phyloP scores from a whole-genome alignment of 2,329 filamentous ascomycete genomes.

The Botrytis aclada region DNA sequence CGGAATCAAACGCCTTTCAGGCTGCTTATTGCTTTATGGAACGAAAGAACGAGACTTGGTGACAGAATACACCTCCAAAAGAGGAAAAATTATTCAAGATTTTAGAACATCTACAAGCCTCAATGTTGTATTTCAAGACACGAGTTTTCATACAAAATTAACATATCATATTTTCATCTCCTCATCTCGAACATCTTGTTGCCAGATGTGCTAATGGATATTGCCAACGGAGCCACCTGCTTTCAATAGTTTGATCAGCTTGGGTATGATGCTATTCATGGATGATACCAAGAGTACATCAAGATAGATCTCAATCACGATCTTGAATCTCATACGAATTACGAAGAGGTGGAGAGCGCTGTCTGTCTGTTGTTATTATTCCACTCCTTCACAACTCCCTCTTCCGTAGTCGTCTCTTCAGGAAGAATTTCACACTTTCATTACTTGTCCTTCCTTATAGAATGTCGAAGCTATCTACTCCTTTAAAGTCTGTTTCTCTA shows the following conservation, averaged over 20 bases:
- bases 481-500: neutral
- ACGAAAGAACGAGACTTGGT: neutral
- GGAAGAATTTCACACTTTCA: neutral
- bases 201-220: neutral
- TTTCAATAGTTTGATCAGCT: constrained; percentile 17
- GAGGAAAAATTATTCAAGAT: neutral
- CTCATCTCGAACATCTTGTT: neutral
- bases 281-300: neutral
- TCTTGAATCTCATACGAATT: neutral
- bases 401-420: neutral
- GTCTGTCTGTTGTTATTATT: neutral
- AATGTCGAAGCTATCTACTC: neutral
- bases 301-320: neutral
- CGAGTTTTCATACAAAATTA: too few relatives aligned
- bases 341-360: neutral
- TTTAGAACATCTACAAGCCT: constrained; percentile 3
- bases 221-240: neutral
- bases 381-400: neutral
- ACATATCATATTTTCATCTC: constrained; percentile 5
- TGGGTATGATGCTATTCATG: neutral
- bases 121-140: neutral
- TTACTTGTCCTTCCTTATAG: neutral
- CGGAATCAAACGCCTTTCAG: neutral
- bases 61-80: neutral
- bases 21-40: neutral